Evolutionary conservation across 306 rosid species (phyloP), one percentile per base, ranked within the genome.

Genomic region (Castanea crenata): DNA sequence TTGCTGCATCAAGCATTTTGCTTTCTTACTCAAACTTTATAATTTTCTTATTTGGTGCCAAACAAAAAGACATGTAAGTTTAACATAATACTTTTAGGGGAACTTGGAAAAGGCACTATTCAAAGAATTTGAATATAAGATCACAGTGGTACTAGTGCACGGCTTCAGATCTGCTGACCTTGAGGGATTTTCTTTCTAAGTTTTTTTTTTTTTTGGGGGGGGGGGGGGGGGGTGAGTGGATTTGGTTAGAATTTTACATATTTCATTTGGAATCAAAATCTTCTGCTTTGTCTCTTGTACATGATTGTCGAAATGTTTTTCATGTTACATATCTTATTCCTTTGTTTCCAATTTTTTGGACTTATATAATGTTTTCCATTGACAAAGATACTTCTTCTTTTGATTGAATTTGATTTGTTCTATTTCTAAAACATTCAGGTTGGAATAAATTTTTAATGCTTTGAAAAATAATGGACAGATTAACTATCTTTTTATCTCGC

Each of bases 1-100:
- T 32, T 32, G 25, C 18, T 14, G 10, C 18, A 21, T 75, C 52
- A 61, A 56, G 65, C 57, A 68, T 68, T 13, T 59, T 34, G 29
- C 18, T 49, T 73, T 74, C 25, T 19, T 49, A 11, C 55, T 19
- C 35, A 55, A 27, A 29, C 65, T 69, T 75, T 21, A 31, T 35
- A 61, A 70, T 49, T 82, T 35, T 51, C 18, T 19, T 68, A 0
- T 58, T 70, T 59, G 61, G 25, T 61, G 44, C 32, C 8, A 21
- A 56, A 55, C 76, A 27, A 55, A 71, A 62, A 57, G 14, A 5
- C 21, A 80, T 7, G 51, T 55, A 18, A 18, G 61, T 73, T 58
- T 76, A 15, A 14, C 44, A 76, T 19, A 76, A 51, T 57, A 35
- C 38, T 73, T 20, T 34, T 34, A 73, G 29, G n/a, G 58, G 74